Evolutionary conservation across 2,329 filamentous ascomycete species (phyloP).

Genomic region (Penicillium digitatum): DNA sequence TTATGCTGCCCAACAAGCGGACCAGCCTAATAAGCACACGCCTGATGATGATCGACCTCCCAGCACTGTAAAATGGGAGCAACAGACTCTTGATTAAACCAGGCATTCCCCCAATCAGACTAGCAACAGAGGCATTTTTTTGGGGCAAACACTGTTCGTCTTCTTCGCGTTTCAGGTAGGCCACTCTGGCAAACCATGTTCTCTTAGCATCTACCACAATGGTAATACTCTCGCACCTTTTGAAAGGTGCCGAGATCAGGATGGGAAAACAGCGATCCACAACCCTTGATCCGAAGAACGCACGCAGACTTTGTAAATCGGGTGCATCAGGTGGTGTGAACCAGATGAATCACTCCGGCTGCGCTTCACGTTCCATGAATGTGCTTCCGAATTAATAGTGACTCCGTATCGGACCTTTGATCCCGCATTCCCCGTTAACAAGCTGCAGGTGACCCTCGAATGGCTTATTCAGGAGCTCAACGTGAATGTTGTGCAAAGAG

Average conservation of each 20-base stretch:
- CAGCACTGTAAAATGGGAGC: slow-evolving; percentile 63
- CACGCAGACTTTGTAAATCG: slow-evolving; percentile 34
- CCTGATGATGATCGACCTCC: slow-evolving; percentile 58
- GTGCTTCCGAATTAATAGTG: slow-evolving; percentile 47
- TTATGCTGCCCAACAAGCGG: slow-evolving; percentile 63
- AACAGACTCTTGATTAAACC: slow-evolving; percentile 40
- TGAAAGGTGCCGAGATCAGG: slow-evolving; percentile 12
- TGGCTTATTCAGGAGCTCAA: slow-evolving; percentile 39
- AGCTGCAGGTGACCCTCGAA: slow-evolving; percentile 46
- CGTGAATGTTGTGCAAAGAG: slow-evolving; percentile 50
- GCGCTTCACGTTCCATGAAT: slow-evolving; percentile 35
- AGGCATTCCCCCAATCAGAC: slow-evolving; percentile 40
- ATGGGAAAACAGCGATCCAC: slow-evolving; percentile 25
- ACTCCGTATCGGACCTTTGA: slow-evolving; percentile 30
- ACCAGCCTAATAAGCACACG: slow-evolving; percentile 61
- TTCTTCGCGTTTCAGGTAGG: slow-evolving; percentile 35
- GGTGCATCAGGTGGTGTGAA: slow-evolving; percentile 30
- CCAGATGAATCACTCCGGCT: slow-evolving; percentile 46
- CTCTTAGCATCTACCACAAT: slow-evolving; percentile 37
- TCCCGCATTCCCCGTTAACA: slow-evolving; percentile 47
- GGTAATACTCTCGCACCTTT: slow-evolving; percentile 28
- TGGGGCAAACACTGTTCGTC: slow-evolving; percentile 21
- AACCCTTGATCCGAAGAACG: slow-evolving; percentile 26
- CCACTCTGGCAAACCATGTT: slow-evolving; percentile 42
- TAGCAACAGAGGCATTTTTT: slow-evolving; percentile 33